Evolutionary conservation across 2,329 filamentous ascomycete genomes (phyloP).

Genomic region (Paraphoma chrysanthemicola): DNA sequence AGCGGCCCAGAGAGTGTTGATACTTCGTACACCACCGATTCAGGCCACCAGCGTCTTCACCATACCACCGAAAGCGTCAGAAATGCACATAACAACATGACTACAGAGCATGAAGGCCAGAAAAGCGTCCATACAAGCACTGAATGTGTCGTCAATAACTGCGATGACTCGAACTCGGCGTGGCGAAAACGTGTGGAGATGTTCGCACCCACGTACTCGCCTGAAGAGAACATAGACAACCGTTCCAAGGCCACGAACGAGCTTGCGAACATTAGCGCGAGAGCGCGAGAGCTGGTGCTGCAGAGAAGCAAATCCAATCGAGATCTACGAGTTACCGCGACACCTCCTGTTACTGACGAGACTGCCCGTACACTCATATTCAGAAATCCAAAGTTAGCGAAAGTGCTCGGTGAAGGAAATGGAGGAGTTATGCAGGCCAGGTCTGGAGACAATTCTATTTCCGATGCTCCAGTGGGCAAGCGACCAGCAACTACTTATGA

Average conservation of each 20-base stretch:
- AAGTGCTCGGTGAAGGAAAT: constrained; percentile 22
- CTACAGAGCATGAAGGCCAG: no score
- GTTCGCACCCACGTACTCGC: constrained; percentile 15
- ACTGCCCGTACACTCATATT: constrained; percentile 29
- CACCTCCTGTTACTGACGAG: constrained; percentile 22
- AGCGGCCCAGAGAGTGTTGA: constrained; percentile 28
- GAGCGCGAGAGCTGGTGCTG: constrained; percentile 21
- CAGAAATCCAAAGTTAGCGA: constrained; percentile 29
- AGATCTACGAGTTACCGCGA: constrained; percentile 3
- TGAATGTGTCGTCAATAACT: no score
- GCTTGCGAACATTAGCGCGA: constrained; percentile 24
- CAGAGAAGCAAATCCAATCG: constrained; percentile 13
- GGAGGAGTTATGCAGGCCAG: not conserved
- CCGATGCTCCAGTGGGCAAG: not conserved
- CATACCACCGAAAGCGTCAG: not conserved
- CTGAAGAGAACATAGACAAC: constrained; percentile 18
- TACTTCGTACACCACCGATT: constrained; percentile 26
- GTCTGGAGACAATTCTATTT: not conserved
- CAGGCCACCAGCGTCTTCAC: constrained; percentile 2
- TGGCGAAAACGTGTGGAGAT: constrained; percentile 24
- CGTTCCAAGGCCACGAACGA: constrained; percentile 24
- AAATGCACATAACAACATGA: constrained; percentile 3
- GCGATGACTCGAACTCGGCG: constrained; percentile 10
- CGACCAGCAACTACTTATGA: no score
- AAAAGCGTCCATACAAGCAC: no score